Conservation (phyloP, 108 stramenopile genomes). For the Fragilaria crotonensis region DNA sequence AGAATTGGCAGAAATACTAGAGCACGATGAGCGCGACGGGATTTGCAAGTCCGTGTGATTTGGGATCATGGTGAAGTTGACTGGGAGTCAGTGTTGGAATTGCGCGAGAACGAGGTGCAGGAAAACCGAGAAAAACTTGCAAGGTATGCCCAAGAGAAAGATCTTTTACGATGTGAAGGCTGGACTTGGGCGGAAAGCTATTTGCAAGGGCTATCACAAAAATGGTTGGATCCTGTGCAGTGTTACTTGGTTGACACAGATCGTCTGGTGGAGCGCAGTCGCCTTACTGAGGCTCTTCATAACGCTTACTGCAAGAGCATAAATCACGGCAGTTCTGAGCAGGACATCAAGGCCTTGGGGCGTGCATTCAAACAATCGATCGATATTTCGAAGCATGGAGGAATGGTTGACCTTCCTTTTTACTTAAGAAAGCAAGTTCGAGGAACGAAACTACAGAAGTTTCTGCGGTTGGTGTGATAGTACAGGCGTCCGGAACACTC, state of each 20-base stretch:
- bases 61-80: neutral
- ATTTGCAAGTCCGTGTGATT: neutral
- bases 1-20: neutral
- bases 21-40: too few species aligned
- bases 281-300: neutral
- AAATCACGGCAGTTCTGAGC: neutral
- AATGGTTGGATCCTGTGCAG: conserved; percentile 7
- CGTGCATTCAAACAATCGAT: conserved; percentile 4
- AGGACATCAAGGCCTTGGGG: neutral
- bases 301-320: neutral
- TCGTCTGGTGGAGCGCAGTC: neutral
- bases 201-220: too few species aligned
- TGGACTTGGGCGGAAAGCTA: too few species aligned
- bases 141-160: too few species aligned
- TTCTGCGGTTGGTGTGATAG: too few species aligned
- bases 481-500: too few species aligned
- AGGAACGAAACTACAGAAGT: too few species aligned
- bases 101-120: neutral
- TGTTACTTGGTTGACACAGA: neutral
- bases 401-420: conserved; percentile 2
- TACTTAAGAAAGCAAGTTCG: conserved; percentile 4
- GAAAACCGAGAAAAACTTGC: neutral
- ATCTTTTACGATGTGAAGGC: too few species aligned
- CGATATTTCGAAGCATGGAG: conserved; percentile 13
- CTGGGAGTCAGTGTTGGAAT: neutral